Base-by-base conservation (phyloP, 345 rosid genomes). In the Conringia planisiliqua region DNA sequence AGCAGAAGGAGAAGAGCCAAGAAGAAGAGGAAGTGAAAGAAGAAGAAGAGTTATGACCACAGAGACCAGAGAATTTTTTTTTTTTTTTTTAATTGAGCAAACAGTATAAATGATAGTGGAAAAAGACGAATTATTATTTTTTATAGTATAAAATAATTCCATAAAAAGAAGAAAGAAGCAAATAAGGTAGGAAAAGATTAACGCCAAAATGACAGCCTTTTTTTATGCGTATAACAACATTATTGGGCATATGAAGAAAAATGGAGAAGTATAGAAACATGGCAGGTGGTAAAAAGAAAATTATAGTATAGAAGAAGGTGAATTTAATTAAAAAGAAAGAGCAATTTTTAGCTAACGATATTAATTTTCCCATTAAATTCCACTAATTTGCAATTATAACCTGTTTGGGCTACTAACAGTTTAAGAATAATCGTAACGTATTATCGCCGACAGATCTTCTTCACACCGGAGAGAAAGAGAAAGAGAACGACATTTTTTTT, bases 141-240 rank as follows among this genome's bases (percentile, higher is more conserved):
- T 46, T 75, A n/a, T 48, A 68, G 64, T 55, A 68, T 18, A 40
- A 20, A 60, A 60, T 59, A 52, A 62, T 69, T 61, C 17, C 20
- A 32, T 52, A 30, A 51, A 27, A 68, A 13, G 5, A 36, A 66
- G 7, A 24, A 65, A 14, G 1, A 73, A 55, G 30, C n/a, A 66
- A 44, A 66, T 56, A 56, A 44, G 72, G 59, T 66, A 16, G 11
- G 56, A 66, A 46, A 35, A 63, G 26, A 33, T 66, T 74, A 66
- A 74, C 60, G 6, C 36, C 73, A 60, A 52, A 64, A 40, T 76
- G 74, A 68, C 74, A 76, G 74, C 79, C 38, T 60, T 76, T 69
- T 69, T 35, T 59, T 24, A 57, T 57, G 7, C n/a, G 6, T 16
- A 64, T 42, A 35, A 18, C 16, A 39, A 29, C 33, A 62, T 62